A percentile compares a stretch with the other conserved stretches of the same genome.
These are phyloP conservation scores for Cadophora sp. DNA, from an alignment of 2,329 filamentous ascomycete genomes.

Conservation along the genomic window DNA sequence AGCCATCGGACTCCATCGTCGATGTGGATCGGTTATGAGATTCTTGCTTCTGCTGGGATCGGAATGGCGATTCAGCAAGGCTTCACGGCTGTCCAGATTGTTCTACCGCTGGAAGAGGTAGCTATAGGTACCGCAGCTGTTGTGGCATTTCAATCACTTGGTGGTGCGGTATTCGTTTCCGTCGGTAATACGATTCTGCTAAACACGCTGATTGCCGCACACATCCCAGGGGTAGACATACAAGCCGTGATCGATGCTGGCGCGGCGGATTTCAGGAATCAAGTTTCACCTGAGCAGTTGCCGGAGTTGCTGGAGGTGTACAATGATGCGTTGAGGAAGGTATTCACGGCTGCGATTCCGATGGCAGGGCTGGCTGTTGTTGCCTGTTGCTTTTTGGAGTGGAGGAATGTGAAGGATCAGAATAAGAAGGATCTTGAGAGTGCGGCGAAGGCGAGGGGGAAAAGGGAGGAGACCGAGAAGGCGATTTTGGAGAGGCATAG, in stretches of 20 bases:
- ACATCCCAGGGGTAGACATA: slow-evolving; percentile 39
- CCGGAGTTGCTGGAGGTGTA: slow-evolving; percentile 57
- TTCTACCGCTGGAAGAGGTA: slow-evolving; percentile 47
- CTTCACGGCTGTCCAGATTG: slow-evolving; percentile 41
- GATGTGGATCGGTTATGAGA: slow-evolving; percentile 56
- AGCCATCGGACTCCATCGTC: slow-evolving; percentile 46
- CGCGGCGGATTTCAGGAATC: slow-evolving; percentile 54
- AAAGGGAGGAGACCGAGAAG: slow-evolving; percentile 20
- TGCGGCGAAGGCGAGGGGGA: slow-evolving; percentile 10
- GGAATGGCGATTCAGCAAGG: slow-evolving; percentile 43
- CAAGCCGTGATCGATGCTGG: slow-evolving; percentile 41
- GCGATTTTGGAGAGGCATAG: slow-evolving; percentile 16
- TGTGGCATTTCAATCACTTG: slow-evolving; percentile 52
- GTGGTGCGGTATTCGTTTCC: slow-evolving; percentile 55
- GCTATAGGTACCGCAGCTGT: slow-evolving; percentile 52
- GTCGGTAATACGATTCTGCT: slow-evolving; percentile 53
- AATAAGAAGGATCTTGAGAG: slow-evolving; percentile 22
- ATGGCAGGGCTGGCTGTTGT: slow-evolving; percentile 56
- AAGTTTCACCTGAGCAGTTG: slow-evolving; percentile 52
- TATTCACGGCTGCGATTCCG: slow-evolving; percentile 61
- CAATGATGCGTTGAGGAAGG: slow-evolving; percentile 57
- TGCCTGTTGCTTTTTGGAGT: slow-evolving; percentile 58
- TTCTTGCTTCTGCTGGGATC: slow-evolving; percentile 39
- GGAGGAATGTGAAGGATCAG: slow-evolving; percentile 45
- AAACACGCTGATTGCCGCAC: slow-evolving; percentile 43